Base-by-base conservation (phyloP, 345 rosid species). In the Triadica sebifera region DNA sequence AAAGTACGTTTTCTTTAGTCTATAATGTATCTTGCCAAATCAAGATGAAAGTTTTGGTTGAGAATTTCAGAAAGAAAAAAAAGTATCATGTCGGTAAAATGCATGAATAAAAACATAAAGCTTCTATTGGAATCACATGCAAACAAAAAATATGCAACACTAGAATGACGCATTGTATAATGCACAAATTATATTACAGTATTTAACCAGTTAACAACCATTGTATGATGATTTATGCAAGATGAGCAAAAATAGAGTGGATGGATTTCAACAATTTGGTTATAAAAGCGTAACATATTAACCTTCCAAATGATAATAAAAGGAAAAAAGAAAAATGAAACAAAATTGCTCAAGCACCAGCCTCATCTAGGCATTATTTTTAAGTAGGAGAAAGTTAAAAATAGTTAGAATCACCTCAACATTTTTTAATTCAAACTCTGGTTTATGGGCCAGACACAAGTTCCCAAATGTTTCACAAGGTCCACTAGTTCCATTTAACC, bases 401-500 rank as follows among this genome's bases (percentile, higher is more conserved):
- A 60, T n/a, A 76, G 52, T 61, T 43, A 66, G 47, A 62, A 67
- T 86, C 85, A 93, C 98, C 97, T 94, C 98, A 34, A 94, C 93
- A 67, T 90, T 86, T 84, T 88, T 90, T 71, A 91, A 70, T 80
- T 90, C 93, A 50, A 91, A 92, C 62, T 94, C 91, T 11, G 79
- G 55, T 63, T 79, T 84, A 80, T 85, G 92, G 69, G 98, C 97
- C 76, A 92, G 83, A 79, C 97, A 91, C 74, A 82, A 83, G 82
- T 85, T 94, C 64, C 97, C 97, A 77, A 85, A 94, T 29, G 97
- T 94, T 73, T 92, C 90, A 63, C 91, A 87, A 56, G 95, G 86
- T 76, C 97, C 97, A 71, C 97, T 94, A 66, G 90, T 92, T 83
- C 93, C 98, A 70, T 75, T 88, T 67, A 94, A 87, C 84, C 98